These are phyloP conservation scores for Fusarium siculi DNA, from an alignment of 2,329 filamentous ascomycete species.

Conservation along the genomic window DNA sequence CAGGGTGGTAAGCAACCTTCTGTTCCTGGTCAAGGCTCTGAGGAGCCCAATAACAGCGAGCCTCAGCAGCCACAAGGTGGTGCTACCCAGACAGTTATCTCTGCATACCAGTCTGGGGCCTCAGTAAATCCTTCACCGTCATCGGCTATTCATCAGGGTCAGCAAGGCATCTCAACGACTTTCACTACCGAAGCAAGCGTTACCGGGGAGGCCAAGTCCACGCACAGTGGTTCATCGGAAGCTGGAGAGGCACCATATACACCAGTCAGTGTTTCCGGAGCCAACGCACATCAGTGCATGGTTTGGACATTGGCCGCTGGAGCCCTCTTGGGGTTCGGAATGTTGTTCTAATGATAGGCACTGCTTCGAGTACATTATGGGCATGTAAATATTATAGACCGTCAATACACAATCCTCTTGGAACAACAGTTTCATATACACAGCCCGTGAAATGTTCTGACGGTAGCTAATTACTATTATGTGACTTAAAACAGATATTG, in stretches of 20 bases:
- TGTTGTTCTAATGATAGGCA: neutral
- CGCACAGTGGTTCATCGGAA: neutral
- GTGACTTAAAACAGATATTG: neutral
- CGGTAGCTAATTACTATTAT: neutral
- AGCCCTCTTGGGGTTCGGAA: neutral
- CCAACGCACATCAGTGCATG: neutral
- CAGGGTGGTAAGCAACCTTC: neutral
- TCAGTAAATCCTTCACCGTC: neutral
- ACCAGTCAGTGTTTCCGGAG: neutral
- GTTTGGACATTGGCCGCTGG: neutral
- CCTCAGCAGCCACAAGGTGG: neutral
- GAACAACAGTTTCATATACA: neutral
- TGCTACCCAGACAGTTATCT: neutral
- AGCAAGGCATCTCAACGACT: neutral
- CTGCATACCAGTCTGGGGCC: neutral
- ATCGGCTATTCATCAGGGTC: neutral
- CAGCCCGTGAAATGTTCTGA: no score
- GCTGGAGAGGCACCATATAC: neutral
- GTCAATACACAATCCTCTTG: neutral
- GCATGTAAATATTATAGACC: neutral
- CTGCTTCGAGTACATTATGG: rapidly evolving
- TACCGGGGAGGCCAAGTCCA: neutral
- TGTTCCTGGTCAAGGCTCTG: neutral
- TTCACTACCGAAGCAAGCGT: neutral
- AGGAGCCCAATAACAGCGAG: neutral